Percentiles rank a stretch among this genome's conserved stretches.
Evolutionary conservation across 2,329 filamentous ascomycete genomes (phyloP).

Genomic region (Hypoxylon sp.): DNA sequence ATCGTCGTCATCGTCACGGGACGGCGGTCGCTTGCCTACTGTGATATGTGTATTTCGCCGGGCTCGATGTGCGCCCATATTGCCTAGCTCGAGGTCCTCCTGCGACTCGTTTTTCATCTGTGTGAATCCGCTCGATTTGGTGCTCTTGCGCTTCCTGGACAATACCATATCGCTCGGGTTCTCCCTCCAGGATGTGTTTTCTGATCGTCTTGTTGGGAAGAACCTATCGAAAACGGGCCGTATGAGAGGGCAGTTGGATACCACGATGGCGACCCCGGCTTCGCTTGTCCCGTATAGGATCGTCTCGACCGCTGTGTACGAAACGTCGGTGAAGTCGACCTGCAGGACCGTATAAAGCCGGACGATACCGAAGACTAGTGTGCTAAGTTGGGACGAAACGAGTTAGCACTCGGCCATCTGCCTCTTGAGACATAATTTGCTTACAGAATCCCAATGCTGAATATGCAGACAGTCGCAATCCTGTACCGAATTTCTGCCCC

Average conservation of each 20-base stretch:
- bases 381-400: constrained; percentile 15
- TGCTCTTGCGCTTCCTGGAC: constrained; percentile 31
- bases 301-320: constrained; percentile 29
- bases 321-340: constrained; percentile 35
- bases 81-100: constrained; percentile 41
- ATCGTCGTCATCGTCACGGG: constrained; percentile 32
- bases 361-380: constrained; percentile 35
- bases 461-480: constrained; percentile 35
- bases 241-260: constrained; percentile 44
- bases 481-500: constrained; percentile 41
- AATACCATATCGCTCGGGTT: constrained; percentile 20
- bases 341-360: constrained; percentile 30
- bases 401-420: constrained; percentile 13
- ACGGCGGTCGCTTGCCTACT: constrained; percentile 36
- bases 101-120: constrained; percentile 38
- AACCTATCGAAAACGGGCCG: constrained; percentile 41
- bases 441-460: constrained; percentile 42
- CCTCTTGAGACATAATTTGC: neutral
- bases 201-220: constrained; percentile 9
- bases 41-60: constrained; percentile 39
- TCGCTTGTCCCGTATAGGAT: constrained; percentile 43
- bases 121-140: constrained; percentile 39
- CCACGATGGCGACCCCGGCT: constrained; percentile 44
- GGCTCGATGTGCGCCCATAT: constrained; percentile 43
- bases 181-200: constrained; percentile 21